Percentiles rank a stretch among this genome's conserved stretches.
These are phyloP conservation scores for Annulohypoxylon maeteangense DNA, from an alignment of 495 filamentous ascomycete genomes.

Conservation along the genomic window DNA sequence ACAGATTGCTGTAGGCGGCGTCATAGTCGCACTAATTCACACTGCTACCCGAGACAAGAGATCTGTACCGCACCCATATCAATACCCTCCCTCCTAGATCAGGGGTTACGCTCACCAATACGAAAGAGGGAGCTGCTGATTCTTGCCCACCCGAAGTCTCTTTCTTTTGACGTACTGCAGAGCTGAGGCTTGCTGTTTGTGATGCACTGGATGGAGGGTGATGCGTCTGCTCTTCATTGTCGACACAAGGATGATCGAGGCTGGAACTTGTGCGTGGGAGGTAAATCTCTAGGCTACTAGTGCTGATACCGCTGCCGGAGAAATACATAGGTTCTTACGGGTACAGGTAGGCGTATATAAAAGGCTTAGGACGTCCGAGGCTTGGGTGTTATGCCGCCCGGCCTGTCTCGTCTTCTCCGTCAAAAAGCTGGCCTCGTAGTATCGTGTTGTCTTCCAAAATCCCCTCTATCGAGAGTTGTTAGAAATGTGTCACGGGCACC, in stretches of 20 bases:
- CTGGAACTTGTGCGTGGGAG: constrained; percentile 41
- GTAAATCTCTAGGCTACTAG: constrained; percentile 8
- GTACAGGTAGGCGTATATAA: constrained; percentile 37
- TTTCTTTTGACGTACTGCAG: constrained; percentile 31
- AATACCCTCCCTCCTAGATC: constrained; percentile 31
- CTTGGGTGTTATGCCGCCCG: neutral
- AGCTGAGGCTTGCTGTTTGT: constrained; percentile 28
- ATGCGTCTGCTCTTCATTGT: constrained; percentile 30
- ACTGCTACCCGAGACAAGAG: constrained; percentile 46
- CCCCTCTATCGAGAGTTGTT: constrained; percentile 6
- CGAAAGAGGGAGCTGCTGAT: constrained; percentile 37
- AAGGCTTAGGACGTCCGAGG: constrained; percentile 29
- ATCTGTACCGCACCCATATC: constrained; percentile 38
- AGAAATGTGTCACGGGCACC: constrained; percentile 58
- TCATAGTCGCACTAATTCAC: constrained; percentile 44
- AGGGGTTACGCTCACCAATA: constrained; percentile 34
- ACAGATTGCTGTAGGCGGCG: constrained; percentile 31
- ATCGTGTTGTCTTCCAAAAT: constrained; percentile 1
- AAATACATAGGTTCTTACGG: constrained; percentile 32
- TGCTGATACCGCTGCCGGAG: constrained; percentile 31
- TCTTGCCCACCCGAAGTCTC: constrained; percentile 23
- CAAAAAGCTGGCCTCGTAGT: constrained; percentile 22
- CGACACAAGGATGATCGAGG: constrained; percentile 45
- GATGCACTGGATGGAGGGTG: constrained; percentile 20
- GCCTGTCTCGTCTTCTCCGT: constrained; percentile 5